Evolutionary conservation across 768 basidiomycete species (phyloP).

Genomic region (Mycena belliarum): DNA sequence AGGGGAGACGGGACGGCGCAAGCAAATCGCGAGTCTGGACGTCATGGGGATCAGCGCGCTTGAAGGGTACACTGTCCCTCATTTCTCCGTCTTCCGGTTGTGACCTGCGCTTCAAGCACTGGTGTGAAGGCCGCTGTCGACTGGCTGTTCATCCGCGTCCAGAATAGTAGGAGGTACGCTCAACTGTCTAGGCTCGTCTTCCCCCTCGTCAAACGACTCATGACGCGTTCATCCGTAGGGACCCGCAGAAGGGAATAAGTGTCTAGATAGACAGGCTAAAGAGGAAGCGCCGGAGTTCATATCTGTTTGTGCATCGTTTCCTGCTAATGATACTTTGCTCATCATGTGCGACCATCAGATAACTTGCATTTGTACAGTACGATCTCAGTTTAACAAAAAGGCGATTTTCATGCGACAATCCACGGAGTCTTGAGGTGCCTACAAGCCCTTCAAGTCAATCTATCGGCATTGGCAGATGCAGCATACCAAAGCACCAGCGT

Average conservation of each 20-base stretch:
- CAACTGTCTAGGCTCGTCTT: not conserved
- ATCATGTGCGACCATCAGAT: too few relatives aligned
- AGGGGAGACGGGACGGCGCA: slow-evolving; percentile 43
- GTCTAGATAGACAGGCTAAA: too few relatives aligned
- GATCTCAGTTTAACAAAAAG: too few relatives aligned
- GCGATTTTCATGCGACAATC: too few relatives aligned
- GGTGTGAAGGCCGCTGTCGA: slow-evolving; percentile 90
- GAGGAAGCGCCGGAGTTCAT: too few relatives aligned
- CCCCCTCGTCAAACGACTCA: not conserved
- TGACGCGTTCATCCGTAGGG: slow-evolving; percentile 17
- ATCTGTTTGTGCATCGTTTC: not conserved
- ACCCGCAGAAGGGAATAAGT: slow-evolving; percentile 25
- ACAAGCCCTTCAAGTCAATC: too few relatives aligned
- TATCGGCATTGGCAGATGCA: too few relatives aligned
- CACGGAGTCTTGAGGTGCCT: too few relatives aligned
- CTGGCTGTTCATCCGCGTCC: slow-evolving; percentile 92
- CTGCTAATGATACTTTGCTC: too few relatives aligned
- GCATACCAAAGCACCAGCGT: too few relatives aligned
- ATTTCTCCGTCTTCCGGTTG: not conserved
- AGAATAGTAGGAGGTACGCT: slow-evolving; percentile 74
- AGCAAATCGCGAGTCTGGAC: slow-evolving; percentile 74
- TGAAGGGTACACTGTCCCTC: slow-evolving; percentile 65
- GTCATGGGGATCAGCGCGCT: slow-evolving; percentile 91
- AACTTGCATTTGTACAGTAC: too few relatives aligned
- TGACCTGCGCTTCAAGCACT: slow-evolving; percentile 49